phyloP scores from a whole-genome alignment of 768 basidiomycete species.

The Lactarius tabidus region DNA sequence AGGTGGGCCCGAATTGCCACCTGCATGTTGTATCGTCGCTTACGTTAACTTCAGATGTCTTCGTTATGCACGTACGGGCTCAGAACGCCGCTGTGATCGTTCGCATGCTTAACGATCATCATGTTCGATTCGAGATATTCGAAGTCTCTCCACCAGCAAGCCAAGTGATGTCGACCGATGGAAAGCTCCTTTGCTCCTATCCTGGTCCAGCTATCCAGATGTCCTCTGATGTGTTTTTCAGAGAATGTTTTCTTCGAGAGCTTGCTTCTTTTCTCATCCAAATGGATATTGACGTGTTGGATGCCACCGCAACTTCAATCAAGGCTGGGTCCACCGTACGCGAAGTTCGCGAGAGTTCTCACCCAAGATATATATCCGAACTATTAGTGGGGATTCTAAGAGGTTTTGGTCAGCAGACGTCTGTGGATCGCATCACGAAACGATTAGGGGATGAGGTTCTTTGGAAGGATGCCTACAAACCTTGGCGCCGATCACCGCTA shows the following conservation, averaged over 20 bases:
- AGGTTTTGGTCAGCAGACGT: constrained; percentile 34
- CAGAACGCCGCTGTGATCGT: constrained; percentile 11
- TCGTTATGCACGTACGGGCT: constrained; percentile 11
- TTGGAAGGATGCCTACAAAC: constrained; percentile 27
- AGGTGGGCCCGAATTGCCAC: background rate
- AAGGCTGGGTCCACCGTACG: constrained; percentile 24
- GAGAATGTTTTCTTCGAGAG: background rate
- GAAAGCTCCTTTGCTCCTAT: constrained; percentile 30
- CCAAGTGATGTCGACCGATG: constrained; percentile 37
- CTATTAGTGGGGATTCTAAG: background rate
- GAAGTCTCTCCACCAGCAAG: constrained; percentile 39
- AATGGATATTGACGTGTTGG: background rate
- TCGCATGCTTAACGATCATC: background rate
- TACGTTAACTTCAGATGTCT: background rate
- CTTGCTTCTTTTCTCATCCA: background rate
- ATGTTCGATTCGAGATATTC: constrained; percentile 31
- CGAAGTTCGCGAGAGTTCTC: background rate
- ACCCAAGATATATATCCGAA: background rate
- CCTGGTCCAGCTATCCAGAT: constrained; percentile 43
- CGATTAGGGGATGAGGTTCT: background rate
- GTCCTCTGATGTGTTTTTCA: constrained; percentile 15
- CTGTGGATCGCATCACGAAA: constrained; percentile 22
- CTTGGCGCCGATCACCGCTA: constrained; percentile 4
- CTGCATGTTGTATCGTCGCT: too few species aligned
- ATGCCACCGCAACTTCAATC: background rate